phyloP scores from a whole-genome alignment of 1,139 yeast species.

The Hansenula lynferdii region DNA sequence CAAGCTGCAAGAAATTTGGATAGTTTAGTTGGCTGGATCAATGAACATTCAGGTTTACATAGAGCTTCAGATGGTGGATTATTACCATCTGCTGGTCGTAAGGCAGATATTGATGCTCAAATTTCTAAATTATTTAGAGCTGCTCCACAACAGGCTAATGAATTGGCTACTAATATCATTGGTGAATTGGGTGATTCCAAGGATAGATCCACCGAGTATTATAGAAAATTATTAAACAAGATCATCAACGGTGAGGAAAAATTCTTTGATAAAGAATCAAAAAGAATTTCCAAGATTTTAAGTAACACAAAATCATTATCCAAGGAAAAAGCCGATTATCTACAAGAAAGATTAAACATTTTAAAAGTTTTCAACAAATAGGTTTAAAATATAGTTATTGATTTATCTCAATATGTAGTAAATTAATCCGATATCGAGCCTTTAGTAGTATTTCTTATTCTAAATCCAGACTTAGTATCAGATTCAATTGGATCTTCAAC shows the following conservation, averaged over 20 bases:
- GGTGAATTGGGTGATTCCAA: constrained; percentile 19
- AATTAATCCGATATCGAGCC: background rate
- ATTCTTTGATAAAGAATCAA: constrained; percentile 46
- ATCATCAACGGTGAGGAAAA: constrained; percentile 41
- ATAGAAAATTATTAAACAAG: constrained; percentile 46
- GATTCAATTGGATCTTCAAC: background rate
- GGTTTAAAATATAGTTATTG: no score
- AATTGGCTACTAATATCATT: constrained; percentile 24
- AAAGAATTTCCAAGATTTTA: constrained; percentile 46
- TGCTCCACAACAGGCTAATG: constrained; percentile 23
- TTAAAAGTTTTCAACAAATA: constrained; percentile 32
- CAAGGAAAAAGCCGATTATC: constrained; percentile 36
- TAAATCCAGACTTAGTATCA: background rate
- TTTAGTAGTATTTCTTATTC: background rate
- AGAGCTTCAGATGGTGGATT: constrained; percentile 53
- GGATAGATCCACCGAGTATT: constrained; percentile 28
- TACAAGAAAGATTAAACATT: constrained; percentile 45
- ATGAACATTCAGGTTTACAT: constrained; percentile 44
- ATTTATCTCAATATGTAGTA: background rate
- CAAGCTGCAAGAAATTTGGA: constrained; percentile 33
- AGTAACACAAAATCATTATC: constrained; percentile 32
- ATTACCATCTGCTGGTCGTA: constrained; percentile 48
- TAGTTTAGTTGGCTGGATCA: constrained; percentile 44
- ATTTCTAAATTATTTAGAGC: constrained; percentile 25
- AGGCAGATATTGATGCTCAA: constrained; percentile 36